A percentile compares a stretch with the other conserved stretches of the same genome.
These are phyloP conservation scores for Nepenthes mirabilis DNA, from an alignment of 148 eudicot species.

Conservation along the genomic window DNA sequence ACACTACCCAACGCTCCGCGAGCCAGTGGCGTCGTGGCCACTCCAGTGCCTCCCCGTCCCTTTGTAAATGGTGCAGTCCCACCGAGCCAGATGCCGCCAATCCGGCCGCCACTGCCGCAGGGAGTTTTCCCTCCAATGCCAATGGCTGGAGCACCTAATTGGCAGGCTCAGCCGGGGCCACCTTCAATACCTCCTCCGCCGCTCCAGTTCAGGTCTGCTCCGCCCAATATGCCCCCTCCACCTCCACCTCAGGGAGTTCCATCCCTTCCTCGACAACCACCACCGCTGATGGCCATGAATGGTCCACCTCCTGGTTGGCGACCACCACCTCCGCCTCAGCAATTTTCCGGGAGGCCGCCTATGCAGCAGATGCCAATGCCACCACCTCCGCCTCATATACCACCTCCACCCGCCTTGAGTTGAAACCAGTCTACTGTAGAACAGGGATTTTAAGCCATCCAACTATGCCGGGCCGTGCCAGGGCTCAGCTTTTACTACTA, in stretches of 20 bases:
- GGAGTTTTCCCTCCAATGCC: slow-evolving; percentile 40
- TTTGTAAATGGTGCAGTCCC: slow-evolving; percentile 62
- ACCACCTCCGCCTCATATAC: slow-evolving; percentile 30
- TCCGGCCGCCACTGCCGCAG: slow-evolving; percentile 40
- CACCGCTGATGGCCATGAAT: slow-evolving; percentile 43
- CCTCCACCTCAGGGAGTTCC: slow-evolving; percentile 36
- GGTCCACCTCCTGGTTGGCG: slow-evolving; percentile 42
- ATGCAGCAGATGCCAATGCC: slow-evolving; percentile 54
- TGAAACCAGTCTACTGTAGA: no score
- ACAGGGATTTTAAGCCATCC: no score
- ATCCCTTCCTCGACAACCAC: slow-evolving; percentile 26
- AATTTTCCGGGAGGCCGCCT: slow-evolving; percentile 38
- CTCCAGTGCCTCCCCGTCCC: slow-evolving; percentile 56
- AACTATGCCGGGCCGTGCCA: no score
- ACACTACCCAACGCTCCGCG: slow-evolving; percentile 29
- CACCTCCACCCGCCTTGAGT: no score
- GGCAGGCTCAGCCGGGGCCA: slow-evolving; percentile 62
- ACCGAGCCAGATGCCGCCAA: slow-evolving; percentile 23
- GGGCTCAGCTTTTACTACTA: no score
- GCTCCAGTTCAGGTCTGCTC: slow-evolving; percentile 39
- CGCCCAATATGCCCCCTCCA: slow-evolving; percentile 67
- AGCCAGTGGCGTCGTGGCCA: slow-evolving; percentile 44
- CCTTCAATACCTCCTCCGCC: slow-evolving; percentile 42
- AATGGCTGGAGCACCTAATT: slow-evolving; percentile 35
- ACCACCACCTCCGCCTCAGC: slow-evolving; percentile 54